Percentiles rank a stretch among this genome's conserved stretches.
These are phyloP conservation scores for Albophoma yamanashiensis DNA, from an alignment of 2,329 filamentous ascomycete species.

Conservation along the genomic window DNA sequence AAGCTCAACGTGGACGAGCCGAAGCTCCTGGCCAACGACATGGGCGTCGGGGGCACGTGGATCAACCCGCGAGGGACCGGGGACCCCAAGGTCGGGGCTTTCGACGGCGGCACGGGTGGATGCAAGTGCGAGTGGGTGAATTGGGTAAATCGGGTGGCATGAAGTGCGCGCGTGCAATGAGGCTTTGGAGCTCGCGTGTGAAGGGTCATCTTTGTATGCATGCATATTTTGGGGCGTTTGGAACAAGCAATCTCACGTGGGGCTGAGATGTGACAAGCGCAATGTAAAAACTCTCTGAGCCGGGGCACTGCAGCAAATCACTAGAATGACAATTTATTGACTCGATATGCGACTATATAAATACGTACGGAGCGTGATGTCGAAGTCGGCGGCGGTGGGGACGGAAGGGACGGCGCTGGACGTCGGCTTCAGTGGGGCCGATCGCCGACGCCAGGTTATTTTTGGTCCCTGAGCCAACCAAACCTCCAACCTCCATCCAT, in stretches of 20 bases:
- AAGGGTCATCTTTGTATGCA: not conserved
- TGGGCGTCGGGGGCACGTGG: slow-evolving; percentile 37
- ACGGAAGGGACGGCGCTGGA: not conserved
- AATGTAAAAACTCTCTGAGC: not conserved
- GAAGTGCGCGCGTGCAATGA: not conserved
- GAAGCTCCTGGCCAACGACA: slow-evolving; percentile 36
- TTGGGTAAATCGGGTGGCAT: slow-evolving; percentile 17
- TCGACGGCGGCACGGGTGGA: slow-evolving; percentile 53
- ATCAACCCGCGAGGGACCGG: slow-evolving; percentile 38
- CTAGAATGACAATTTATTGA: too few species aligned
- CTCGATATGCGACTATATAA: too few species aligned
- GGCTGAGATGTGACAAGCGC: not conserved
- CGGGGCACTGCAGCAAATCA: not conserved
- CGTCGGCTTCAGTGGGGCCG: not conserved
- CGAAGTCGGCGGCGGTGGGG: not conserved
- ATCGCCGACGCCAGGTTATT: not conserved
- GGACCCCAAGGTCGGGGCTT: slow-evolving; percentile 42
- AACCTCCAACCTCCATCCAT: not conserved
- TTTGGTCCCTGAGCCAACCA: not conserved
- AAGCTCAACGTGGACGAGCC: slow-evolving; percentile 31
- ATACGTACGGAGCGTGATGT: too few species aligned
- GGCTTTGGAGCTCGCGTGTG: not conserved
- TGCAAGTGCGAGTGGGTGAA: slow-evolving; percentile 54
- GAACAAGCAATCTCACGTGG: not conserved
- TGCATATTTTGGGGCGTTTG: not conserved